Percentiles rank a stretch among this genome's conserved stretches.
Evolutionary conservation across 2,329 filamentous ascomycete genomes (phyloP).

Genomic region (Hortaea sp.): DNA sequence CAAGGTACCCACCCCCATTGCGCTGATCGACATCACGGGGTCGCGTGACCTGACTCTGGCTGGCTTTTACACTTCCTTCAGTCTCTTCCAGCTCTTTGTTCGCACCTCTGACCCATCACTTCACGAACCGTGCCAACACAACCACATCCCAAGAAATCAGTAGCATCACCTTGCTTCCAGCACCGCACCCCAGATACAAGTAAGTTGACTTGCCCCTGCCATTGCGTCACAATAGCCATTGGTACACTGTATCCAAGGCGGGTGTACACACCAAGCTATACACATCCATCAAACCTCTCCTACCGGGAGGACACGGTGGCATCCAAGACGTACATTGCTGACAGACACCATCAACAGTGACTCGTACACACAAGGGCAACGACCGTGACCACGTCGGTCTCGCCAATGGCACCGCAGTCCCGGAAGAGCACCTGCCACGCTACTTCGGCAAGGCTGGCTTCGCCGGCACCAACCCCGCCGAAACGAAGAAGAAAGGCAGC

Average conservation of each 20-base stretch:
- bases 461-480: slow-evolving; percentile 73
- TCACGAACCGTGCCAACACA: no score
- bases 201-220: background rate
- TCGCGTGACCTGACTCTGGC: no score
- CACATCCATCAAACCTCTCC: background rate
- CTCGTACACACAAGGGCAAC: slow-evolving; percentile 92
- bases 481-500: slow-evolving; percentile 92
- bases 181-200: background rate
- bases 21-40: no score
- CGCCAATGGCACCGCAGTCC: slow-evolving; percentile 60
- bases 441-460: slow-evolving; percentile 88
- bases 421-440: slow-evolving; percentile 69
- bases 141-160: no score
- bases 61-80: no score
- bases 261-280: background rate
- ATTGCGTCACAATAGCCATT: background rate
- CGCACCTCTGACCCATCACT: no score
- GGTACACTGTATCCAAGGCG: background rate
- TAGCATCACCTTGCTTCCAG: no score
- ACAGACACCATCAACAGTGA: slow-evolving; percentile 52
- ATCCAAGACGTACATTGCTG: no score
- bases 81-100: no score
- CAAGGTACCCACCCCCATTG: no score
- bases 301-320: no score
- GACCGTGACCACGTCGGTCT: slow-evolving; percentile 80